Evolutionary conservation across 1,139 yeast genomes (phyloP), one percentile per base, ranked within the genome.

Genomic region (Schwanniomyces etchellsii): DNA sequence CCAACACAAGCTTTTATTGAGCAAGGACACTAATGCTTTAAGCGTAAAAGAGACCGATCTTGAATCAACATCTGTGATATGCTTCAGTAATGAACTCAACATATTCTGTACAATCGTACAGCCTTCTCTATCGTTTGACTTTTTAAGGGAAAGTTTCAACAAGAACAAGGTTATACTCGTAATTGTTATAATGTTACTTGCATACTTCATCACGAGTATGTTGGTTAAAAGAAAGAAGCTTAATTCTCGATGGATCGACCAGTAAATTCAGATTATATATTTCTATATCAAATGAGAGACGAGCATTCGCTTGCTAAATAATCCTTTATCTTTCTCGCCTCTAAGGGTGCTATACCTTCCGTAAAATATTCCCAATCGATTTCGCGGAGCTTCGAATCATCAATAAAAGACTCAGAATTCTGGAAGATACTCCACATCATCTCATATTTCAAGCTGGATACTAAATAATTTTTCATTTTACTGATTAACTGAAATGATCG

Each of bases 81-180:
- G 93, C 40, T 70, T 75, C 15, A 60, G 72, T 32, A 86, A 85
- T 22, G 60, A 67, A 25, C 47, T 55, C 16, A 95, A 85, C 49
- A 56, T 82, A 14, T 89, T 83, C 58, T 84, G 89, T 50, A 80
- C 93, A 1, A 64, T 77, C 32, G 66, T 83, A 14, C 74, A 83
- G 32, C 96, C 97, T 1, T 85, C 96, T 0, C 73, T 74, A 32
- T 84, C 88, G 30, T 89, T 85, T 57, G 98, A 91, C 55, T 64
- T 78, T 36, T 70, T 88, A 47, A 71, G 79, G 27, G 64, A 70
- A 28, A 67, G 67, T 26, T 91, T 91, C 49, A 88, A 81, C 43
- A 81, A 76, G 45, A 48, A 61, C 11, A 81, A 80, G 44, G 70
- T 91, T 32, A 33, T 81, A 7, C 43, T 64, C 4, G 85, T 96